A percentile compares a stretch with the other conserved stretches of the same genome.
These are phyloP conservation scores for Psilocybe azurescens DNA, from an alignment of 768 basidiomycete genomes.

Conservation along the genomic window DNA sequence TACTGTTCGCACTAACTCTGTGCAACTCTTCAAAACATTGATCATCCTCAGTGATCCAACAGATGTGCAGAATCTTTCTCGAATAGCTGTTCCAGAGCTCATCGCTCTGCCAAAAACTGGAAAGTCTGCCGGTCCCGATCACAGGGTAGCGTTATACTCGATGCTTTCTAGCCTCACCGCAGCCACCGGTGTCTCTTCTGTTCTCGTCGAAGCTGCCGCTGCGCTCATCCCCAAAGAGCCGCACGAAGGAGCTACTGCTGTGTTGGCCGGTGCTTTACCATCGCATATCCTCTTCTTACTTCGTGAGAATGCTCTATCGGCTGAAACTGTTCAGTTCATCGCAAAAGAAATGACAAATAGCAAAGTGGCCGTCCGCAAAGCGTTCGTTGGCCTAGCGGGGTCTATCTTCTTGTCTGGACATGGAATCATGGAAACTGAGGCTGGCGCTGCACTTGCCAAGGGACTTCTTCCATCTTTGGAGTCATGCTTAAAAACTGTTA, in stretches of 20 bases:
- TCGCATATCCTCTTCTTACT: constrained; percentile 66
- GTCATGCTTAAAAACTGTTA: constrained; percentile 66
- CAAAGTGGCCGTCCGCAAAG: constrained; percentile 65
- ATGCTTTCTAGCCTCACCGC: constrained; percentile 69
- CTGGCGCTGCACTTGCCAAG: constrained; percentile 56
- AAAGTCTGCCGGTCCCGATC: constrained; percentile 88
- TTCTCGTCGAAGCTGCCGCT: constrained; percentile 50
- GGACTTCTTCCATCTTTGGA: constrained; percentile 69
- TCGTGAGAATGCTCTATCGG: constrained; percentile 42
- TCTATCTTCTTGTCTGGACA: constrained; percentile 55
- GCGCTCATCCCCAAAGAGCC: constrained; percentile 72
- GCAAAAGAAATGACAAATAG: constrained; percentile 73
- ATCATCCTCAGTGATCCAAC: constrained; percentile 39
- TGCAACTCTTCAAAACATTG: constrained; percentile 59
- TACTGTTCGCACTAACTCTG: constrained; percentile 58
- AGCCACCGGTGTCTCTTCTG: constrained; percentile 42
- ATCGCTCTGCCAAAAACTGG: constrained; percentile 78
- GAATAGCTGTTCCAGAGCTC: constrained; percentile 64
- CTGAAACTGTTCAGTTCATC: constrained; percentile 53
- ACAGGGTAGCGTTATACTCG: constrained; percentile 79
- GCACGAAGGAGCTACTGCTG: constrained; percentile 65
- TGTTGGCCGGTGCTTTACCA: constrained; percentile 59
- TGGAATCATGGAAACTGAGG: constrained; percentile 42
- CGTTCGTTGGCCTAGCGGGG: constrained; percentile 70
- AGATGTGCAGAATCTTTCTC: constrained; percentile 42